phyloP scores from a whole-genome alignment of 2,329 filamentous ascomycete genomes.

The Rutstroemia sydowiana region DNA sequence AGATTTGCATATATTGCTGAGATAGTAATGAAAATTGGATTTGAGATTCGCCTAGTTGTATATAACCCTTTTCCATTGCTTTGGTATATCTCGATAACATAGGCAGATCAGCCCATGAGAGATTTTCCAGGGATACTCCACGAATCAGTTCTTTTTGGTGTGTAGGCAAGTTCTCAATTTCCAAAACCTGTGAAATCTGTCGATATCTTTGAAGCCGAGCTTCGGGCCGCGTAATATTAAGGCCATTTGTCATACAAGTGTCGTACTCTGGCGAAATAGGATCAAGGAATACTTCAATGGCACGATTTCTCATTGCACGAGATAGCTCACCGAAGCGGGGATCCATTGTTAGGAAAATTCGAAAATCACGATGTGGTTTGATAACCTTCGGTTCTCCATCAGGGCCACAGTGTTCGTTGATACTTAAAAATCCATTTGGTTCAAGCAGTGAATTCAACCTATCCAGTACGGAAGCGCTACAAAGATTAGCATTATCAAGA shows the following conservation, averaged over 20 bases:
- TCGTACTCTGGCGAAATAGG: conserved; percentile 16
- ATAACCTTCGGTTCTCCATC: conserved; percentile 77
- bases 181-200: conserved; percentile 17
- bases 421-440: conserved; percentile 76
- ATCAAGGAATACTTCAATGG: conserved; percentile 78
- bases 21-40: not conserved
- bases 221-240: conserved; percentile 17
- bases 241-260: not conserved
- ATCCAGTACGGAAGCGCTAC: conserved; percentile 89
- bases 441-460: conserved; percentile 91
- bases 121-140: conserved; percentile 26
- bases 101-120: conserved; percentile 28
- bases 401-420: conserved; percentile 85
- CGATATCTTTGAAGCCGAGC: conserved; percentile 25
- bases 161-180: not conserved
- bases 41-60: not conserved
- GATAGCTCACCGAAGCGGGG: conserved; percentile 88
- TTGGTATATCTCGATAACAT: conserved; percentile 25
- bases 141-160: conserved; percentile 13
- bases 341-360: conserved; percentile 91
- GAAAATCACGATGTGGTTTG: conserved; percentile 75
- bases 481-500: conserved; percentile 94
- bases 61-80: conserved; percentile 2
- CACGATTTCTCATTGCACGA: conserved; percentile 91
- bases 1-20: conserved; percentile 20